These are phyloP conservation scores for Tardiomyces blankii DNA, from an alignment of 1,139 yeast genomes.

Conservation along the genomic window DNA sequence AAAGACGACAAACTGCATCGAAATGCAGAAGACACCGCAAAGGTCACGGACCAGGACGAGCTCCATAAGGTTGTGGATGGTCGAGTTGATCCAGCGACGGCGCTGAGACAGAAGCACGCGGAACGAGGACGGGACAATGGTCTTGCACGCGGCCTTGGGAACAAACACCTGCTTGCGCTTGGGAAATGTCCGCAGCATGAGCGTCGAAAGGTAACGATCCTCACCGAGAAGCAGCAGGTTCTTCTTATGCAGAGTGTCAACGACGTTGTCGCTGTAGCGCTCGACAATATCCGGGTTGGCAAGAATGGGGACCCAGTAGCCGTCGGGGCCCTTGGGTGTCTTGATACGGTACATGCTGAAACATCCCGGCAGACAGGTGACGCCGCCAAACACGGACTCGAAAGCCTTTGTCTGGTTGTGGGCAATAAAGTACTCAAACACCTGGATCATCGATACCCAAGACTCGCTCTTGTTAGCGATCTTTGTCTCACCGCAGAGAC, in stretches of 20 bases:
- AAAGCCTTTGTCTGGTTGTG: conserved; percentile 96
- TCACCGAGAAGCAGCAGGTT: conserved; percentile 85
- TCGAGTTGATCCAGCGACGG: conserved; percentile 97
- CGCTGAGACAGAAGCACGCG: conserved; percentile 81
- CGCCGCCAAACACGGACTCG: conserved; percentile 93
- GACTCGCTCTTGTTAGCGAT: conserved; percentile 76
- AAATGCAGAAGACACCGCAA: conserved; percentile 94
- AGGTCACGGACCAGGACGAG: conserved; percentile 77
- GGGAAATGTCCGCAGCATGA: conserved; percentile 90
- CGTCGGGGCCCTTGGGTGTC: conserved; percentile 82
- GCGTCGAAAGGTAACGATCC: conserved; percentile 78
- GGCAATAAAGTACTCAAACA: conserved; percentile 89
- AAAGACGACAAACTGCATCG: conserved; percentile 90
- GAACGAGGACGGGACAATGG: conserved; percentile 80
- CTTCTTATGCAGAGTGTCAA: conserved; percentile 81
- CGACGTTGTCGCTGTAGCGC: conserved; percentile 81
- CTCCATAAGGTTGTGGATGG: conserved; percentile 92
- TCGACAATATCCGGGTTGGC: conserved; percentile 97
- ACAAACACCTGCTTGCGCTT: conserved; percentile 86
- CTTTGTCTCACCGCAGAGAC: conserved; percentile 94
- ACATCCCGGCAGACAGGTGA: conserved; percentile 96
- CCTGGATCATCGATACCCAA: conserved; percentile 95
- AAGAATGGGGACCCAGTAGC: conserved; percentile 93
- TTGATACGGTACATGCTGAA: conserved; percentile 93
- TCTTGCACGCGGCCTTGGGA: conserved; percentile 92